Conservation (phyloP, 129 eudicot species). For the Saussurea involucrata region DNA sequence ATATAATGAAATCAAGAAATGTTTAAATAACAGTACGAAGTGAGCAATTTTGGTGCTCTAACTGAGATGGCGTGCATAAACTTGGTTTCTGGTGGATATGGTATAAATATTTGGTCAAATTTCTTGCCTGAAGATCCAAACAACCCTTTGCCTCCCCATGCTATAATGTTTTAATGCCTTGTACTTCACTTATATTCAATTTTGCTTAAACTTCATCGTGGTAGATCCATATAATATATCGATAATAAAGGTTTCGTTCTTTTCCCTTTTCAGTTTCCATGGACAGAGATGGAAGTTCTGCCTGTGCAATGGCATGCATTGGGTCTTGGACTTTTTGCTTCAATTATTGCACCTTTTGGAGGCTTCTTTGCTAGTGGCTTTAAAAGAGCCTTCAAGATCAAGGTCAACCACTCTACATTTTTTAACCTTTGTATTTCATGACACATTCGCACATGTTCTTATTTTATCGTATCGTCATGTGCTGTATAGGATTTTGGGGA, state of each 20-base stretch:
- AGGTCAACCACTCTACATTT: conserved; percentile 38
- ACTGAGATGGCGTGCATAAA: not conserved
- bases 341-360: conserved; percentile 96
- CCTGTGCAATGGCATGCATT: conserved; percentile 98
- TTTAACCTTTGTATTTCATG: not conserved
- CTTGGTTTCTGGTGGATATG: not conserved
- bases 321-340: conserved; percentile 89
- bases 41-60: not conserved
- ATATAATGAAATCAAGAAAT: not conserved
- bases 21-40: not conserved
- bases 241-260: not conserved
- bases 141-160: not conserved
- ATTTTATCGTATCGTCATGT: not conserved
- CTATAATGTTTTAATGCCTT: not conserved
- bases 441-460: conserved; percentile 6
- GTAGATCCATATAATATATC: not conserved
- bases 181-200: not conserved
- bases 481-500: conserved; percentile 96
- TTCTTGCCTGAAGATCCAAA: not conserved
- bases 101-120: not conserved
- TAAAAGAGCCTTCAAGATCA: conserved; percentile 92
- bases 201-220: conserved; percentile 14
- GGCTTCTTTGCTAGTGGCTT: conserved; percentile 99
- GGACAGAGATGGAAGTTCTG: conserved; percentile 72
- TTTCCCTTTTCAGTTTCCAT: conserved; percentile 64